Conservation (phyloP, 2,329 filamentous ascomycete genomes). For the Rhexocercosporidium sp. region DNA sequence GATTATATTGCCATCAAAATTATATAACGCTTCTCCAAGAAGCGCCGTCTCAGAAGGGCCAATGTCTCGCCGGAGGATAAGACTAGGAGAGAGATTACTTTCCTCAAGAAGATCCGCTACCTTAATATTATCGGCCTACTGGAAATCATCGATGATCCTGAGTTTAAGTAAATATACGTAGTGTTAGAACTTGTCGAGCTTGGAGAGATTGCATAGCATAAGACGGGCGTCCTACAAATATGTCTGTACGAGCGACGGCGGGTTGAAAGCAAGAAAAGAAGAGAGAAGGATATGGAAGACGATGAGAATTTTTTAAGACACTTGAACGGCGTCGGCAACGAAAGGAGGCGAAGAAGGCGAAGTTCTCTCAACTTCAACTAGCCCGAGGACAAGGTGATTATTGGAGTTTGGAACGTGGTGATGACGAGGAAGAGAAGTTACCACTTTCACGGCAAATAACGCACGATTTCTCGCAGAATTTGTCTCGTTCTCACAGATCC, state of each 20-base stretch:
- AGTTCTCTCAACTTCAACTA: constrained; percentile 55
- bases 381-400: constrained; percentile 68
- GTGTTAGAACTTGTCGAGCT: constrained; percentile 94
- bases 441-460: too few relatives aligned
- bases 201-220: constrained; percentile 93
- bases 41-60: constrained; percentile 86
- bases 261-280: constrained; percentile 73
- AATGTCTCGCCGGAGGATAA: constrained; percentile 73
- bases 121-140: constrained; percentile 93
- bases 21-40: constrained; percentile 93
- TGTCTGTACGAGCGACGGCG: constrained; percentile 81
- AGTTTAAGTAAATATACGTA: constrained; percentile 97
- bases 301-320: constrained; percentile 63
- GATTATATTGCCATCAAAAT: constrained; percentile 97
- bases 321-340: constrained; percentile 63
- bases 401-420: constrained; percentile 87
- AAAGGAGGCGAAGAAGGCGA: constrained; percentile 62
- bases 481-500: constrained; percentile 38
- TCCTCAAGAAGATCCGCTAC: constrained; percentile 96
- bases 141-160: constrained; percentile 97
- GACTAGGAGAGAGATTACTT: constrained; percentile 95
- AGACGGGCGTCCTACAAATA: constrained; percentile 83
- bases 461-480: too few relatives aligned
- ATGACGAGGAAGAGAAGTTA: constrained; percentile 53
- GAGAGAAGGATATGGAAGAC: constrained; percentile 62